Percentiles rank a stretch among this genome's conserved stretches.
These are phyloP conservation scores for Lentinula boryana DNA, from an alignment of 768 basidiomycete genomes.

Conservation along the genomic window DNA sequence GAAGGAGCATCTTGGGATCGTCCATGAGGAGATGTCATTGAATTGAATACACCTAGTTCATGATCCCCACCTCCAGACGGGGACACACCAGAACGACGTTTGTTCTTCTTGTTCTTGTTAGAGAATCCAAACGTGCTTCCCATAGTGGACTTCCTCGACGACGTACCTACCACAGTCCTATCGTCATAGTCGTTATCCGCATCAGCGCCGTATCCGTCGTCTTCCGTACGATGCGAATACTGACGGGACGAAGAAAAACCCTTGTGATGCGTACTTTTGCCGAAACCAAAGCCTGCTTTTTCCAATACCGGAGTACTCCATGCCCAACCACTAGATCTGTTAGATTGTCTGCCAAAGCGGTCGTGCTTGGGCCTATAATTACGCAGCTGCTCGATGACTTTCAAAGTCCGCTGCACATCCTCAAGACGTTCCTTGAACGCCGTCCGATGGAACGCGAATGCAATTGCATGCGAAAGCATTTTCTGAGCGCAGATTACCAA, in stretches of 20 bases:
- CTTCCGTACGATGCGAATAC: neutral
- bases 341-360: conserved; percentile 13
- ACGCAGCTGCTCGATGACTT: conserved; percentile 62
- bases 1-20: conserved; percentile 3
- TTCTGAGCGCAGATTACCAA: conserved; percentile 57
- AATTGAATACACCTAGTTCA: conserved; percentile 11
- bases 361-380: conserved; percentile 49
- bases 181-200: conserved; percentile 24
- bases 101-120: conserved; percentile 13
- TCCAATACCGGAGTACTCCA: conserved; percentile 34
- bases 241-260: neutral
- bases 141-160: conserved; percentile 19
- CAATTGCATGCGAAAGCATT: conserved; percentile 68
- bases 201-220: conserved; percentile 16
- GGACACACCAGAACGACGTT: conserved; percentile 8
- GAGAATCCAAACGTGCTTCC: conserved; percentile 10
- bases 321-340: conserved; percentile 10
- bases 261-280: conserved; percentile 20
- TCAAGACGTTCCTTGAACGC: conserved; percentile 71
- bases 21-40: neutral
- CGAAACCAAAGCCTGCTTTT: conserved; percentile 36
- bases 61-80: conserved; percentile 8
- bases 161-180: conserved; percentile 9
- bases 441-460: conserved; percentile 71
- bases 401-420: conserved; percentile 45